These are phyloP conservation scores for Pholiota adiposa DNA, from an alignment of 1,284 basidiomycete species.

Conservation along the genomic window DNA sequence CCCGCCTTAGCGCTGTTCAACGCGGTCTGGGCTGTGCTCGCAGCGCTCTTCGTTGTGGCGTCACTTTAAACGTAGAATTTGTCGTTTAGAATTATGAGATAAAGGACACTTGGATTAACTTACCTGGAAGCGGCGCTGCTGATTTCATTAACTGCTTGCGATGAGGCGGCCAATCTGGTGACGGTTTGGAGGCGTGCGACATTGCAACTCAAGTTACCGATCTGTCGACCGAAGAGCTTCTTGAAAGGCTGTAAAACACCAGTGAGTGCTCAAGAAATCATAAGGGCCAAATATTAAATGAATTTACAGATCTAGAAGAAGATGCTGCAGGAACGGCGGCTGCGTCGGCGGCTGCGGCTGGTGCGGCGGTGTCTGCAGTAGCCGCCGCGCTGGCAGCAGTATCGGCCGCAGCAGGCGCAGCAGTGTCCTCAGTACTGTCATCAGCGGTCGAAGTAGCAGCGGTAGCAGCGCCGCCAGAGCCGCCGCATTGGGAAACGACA, in stretches of 20 bases:
- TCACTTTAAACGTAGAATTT: background rate
- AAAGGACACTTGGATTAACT: background rate
- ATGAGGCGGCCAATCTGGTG: constrained; percentile 1
- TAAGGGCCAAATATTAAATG: background rate
- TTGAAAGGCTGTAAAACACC: background rate
- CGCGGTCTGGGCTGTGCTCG: constrained; percentile 3
- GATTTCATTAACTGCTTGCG: background rate
- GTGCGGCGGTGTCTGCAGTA: background rate
- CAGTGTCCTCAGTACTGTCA: background rate
- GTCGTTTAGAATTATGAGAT: background rate
- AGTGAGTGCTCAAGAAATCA: too few relatives aligned
- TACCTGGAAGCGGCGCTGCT: background rate
- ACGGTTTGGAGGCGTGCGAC: constrained; percentile 9
- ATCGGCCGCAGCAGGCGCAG: background rate
- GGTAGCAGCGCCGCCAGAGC: background rate
- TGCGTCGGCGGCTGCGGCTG: background rate
- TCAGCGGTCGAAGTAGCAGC: background rate
- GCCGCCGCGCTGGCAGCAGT: background rate
- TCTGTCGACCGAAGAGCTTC: background rate
- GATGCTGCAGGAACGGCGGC: background rate
- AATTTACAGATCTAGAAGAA: background rate
- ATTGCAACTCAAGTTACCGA: constrained; percentile 5
- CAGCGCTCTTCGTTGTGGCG: background rate
- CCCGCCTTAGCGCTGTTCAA: constrained; percentile 7
- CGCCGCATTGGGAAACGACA: constrained; percentile 2